Percentiles rank a stretch among this genome's conserved stretches.
These are phyloP conservation scores for Penicillium angulare DNA, from an alignment of 495 filamentous ascomycete species.

Conservation along the genomic window DNA sequence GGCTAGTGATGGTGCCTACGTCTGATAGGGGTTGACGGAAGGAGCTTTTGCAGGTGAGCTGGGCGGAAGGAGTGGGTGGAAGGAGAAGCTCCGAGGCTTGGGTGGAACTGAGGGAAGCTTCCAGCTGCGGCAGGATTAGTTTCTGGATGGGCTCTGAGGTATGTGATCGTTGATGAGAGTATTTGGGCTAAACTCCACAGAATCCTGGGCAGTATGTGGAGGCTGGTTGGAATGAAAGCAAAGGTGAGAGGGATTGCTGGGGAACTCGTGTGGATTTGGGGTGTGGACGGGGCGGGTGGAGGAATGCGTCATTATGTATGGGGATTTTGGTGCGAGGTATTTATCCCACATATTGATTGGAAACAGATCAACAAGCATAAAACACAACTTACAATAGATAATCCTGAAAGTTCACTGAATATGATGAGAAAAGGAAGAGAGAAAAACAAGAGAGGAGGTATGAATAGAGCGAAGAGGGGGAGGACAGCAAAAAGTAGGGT, in stretches of 20 bases:
- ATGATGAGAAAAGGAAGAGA: neutral
- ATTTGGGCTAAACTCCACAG: conserved; percentile 24
- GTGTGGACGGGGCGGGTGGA: conserved; percentile 15
- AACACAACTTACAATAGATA: neutral
- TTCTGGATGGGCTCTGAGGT: conserved; percentile 1
- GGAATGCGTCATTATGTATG: conserved; percentile 45
- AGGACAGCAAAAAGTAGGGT: conserved; percentile 1
- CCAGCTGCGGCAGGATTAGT: conserved; percentile 23
- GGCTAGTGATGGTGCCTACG: neutral
- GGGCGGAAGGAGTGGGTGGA: conserved; percentile 6
- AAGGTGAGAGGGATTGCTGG: conserved; percentile 17
- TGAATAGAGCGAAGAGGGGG: conserved; percentile 4
- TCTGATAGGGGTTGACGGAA: neutral
- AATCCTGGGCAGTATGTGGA: conserved; percentile 22
- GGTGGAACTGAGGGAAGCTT: conserved; percentile 14
- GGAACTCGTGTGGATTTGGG: conserved; percentile 15
- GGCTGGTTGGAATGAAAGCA: conserved; percentile 12
- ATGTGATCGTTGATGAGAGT: conserved; percentile 1
- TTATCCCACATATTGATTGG: conserved; percentile 10
- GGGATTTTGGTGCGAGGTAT: conserved; percentile 19
- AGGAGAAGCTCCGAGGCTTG: conserved; percentile 17
- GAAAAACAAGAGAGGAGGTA: neutral
- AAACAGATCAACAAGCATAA: neutral
- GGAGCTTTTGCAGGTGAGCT: conserved; percentile 3
- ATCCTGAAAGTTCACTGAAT: neutral